phyloP scores from a whole-genome alignment of 352 stramenopile species.

The Globisporangium abappressorium region DNA sequence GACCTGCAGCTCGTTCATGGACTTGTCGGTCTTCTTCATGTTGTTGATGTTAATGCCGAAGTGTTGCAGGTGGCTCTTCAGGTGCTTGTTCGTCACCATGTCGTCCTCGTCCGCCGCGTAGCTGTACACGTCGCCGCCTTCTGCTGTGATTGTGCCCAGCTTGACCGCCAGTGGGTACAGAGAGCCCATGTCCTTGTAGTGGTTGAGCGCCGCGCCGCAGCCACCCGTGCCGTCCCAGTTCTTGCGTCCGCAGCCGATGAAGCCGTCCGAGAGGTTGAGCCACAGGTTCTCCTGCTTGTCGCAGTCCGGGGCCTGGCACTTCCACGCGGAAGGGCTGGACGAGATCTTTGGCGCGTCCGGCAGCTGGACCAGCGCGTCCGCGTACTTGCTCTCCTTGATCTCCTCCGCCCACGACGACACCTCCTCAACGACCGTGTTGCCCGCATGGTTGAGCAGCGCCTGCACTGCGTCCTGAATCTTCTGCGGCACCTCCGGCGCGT shows the following conservation, averaged over 20 bases:
- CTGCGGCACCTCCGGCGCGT: constrained; percentile 38
- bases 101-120: constrained; percentile 98
- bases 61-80: constrained; percentile 92
- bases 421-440: constrained; percentile 73
- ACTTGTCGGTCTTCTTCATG: constrained; percentile 98
- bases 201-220: constrained; percentile 94
- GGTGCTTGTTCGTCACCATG: constrained; percentile 95
- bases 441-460: constrained; percentile 68
- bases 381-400: constrained; percentile 74
- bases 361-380: constrained; percentile 67
- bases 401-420: constrained; percentile 84
- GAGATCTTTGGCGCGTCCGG: constrained; percentile 57
- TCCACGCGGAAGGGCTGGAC: constrained; percentile 69
- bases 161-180: constrained; percentile 97
- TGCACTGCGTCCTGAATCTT: constrained; percentile 54
- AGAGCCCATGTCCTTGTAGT: constrained; percentile 93
- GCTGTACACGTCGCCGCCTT: constrained; percentile 97
- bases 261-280: constrained; percentile 96
- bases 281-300: constrained; percentile 98
- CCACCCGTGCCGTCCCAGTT: constrained; percentile 97
- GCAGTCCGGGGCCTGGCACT: constrained; percentile 91
- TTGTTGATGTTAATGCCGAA: constrained; percentile 95
- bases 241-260: constrained; percentile 80
- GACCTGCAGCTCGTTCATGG: constrained; percentile 96
- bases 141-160: constrained; percentile 95